Evolutionary conservation across 1,284 basidiomycete genomes (phyloP).

Genomic region (Tilletia indica): DNA sequence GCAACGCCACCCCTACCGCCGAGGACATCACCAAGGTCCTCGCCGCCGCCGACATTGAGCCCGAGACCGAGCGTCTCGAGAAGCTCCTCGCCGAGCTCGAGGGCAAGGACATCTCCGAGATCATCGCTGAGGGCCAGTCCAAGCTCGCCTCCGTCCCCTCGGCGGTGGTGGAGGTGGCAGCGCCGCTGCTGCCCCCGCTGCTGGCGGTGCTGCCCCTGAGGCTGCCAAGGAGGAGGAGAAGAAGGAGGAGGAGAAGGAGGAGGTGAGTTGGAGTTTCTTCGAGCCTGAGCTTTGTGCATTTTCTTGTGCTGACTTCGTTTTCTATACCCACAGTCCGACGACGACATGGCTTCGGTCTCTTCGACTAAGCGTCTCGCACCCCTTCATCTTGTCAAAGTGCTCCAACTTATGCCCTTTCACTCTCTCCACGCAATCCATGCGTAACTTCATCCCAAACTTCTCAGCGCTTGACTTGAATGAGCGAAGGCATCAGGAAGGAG

Average conservation of each 20-base stretch:
- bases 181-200: constrained; percentile 51
- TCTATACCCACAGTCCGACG: background rate
- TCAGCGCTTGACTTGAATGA: too few relatives aligned
- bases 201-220: constrained; percentile 64
- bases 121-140: constrained; percentile 86
- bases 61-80: constrained; percentile 77
- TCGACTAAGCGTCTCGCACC: constrained; percentile 18
- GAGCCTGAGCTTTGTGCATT: background rate
- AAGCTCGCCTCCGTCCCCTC: constrained; percentile 86
- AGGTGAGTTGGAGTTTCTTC: constrained; percentile 26
- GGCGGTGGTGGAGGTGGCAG: constrained; percentile 49
- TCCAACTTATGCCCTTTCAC: background rate
- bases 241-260: constrained; percentile 56
- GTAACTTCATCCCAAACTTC: too few relatives aligned
- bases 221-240: constrained; percentile 66
- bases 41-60: constrained; percentile 78
- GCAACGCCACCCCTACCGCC: constrained; percentile 81
- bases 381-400: background rate
- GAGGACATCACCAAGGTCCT: constrained; percentile 88
- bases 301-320: background rate
- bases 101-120: constrained; percentile 85
- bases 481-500: too few relatives aligned
- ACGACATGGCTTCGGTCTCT: constrained; percentile 22
- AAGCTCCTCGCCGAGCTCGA: constrained; percentile 87
- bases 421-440: background rate